Evolutionary conservation across 441 rosid species (phyloP).

Genomic region (Eruca vesicaria): DNA sequence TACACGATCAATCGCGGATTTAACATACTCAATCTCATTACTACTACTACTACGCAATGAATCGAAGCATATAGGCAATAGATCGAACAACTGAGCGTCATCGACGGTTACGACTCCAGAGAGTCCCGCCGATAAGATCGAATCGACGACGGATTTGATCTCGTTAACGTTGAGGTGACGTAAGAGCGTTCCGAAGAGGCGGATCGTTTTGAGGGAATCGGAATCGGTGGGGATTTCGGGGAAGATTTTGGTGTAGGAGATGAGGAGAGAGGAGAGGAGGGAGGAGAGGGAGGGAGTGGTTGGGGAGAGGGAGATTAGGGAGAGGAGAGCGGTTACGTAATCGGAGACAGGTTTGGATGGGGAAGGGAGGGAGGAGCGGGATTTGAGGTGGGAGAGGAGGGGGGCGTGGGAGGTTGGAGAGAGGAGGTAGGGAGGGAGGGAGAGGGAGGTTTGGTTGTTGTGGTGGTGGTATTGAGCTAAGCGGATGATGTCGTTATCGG

Average conservation of each 20-base stretch:
- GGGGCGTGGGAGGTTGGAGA: conserved; percentile 48
- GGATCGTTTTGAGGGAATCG: conserved; percentile 60
- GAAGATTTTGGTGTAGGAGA: conserved; percentile 54
- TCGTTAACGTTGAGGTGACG: conserved; percentile 36
- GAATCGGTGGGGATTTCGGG: conserved; percentile 58
- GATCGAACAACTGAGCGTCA: conserved; percentile 72
- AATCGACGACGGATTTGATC: conserved; percentile 42
- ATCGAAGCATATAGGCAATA: conserved; percentile 61
- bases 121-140: conserved; percentile 35
- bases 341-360: conserved; percentile 59
- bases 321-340: conserved; percentile 54
- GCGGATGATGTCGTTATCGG: conserved; percentile 53
- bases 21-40: conserved; percentile 36
- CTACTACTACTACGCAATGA: conserved; percentile 38
- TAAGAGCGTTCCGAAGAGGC: conserved; percentile 49
- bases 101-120: conserved; percentile 39
- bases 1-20: conserved; percentile 44
- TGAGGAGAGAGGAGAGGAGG: conserved; percentile 62
- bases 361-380: conserved; percentile 52
- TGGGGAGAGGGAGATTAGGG: conserved; percentile 56
- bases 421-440: conserved; percentile 51
- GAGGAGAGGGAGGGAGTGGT: conserved; percentile 41
- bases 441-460: conserved; percentile 34
- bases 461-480: conserved; percentile 51
- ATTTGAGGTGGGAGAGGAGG: conserved; percentile 53